Evolutionary conservation across 2,329 filamentous ascomycete species (phyloP).

Genomic region (Penicillium polonicum): DNA sequence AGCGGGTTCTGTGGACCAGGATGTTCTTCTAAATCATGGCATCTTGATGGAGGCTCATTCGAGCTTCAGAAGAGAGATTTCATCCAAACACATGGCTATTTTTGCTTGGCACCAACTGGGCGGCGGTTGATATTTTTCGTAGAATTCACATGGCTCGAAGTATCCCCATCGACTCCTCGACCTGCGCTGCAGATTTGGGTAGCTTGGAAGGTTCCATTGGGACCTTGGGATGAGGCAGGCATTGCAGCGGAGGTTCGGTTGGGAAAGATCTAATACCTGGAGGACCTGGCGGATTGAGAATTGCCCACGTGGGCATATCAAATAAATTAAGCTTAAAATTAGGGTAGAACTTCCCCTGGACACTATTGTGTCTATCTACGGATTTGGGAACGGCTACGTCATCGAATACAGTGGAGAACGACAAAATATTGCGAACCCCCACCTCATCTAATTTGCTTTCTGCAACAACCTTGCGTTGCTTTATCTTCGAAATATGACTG

Average conservation of each 20-base stretch:
- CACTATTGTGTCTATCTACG: background rate
- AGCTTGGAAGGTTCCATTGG: background rate
- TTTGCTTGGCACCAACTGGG: background rate
- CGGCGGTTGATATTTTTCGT: background rate
- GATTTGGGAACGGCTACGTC: background rate
- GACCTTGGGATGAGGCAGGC: background rate
- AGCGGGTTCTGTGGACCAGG: background rate
- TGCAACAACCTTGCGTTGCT: slow-evolving; percentile 1
- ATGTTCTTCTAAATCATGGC: background rate
- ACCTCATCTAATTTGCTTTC: slow-evolving; percentile 1
- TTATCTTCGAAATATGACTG: slow-evolving; percentile 17
- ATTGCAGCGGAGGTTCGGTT: background rate
- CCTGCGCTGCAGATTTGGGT: background rate
- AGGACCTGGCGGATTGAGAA: background rate
- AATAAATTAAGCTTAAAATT: slow-evolving; percentile 1
- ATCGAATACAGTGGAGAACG: slow-evolving; percentile 7
- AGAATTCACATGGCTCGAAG: background rate
- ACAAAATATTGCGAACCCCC: slow-evolving; percentile 9
- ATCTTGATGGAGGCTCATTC: background rate
- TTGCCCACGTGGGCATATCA: background rate
- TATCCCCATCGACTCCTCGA: background rate
- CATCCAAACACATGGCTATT: background rate
- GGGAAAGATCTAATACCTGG: background rate
- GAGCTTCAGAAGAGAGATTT: background rate
- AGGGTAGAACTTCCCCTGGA: background rate